Base-by-base conservation (phyloP, 768 basidiomycete species). In the Pisolithus albus region DNA sequence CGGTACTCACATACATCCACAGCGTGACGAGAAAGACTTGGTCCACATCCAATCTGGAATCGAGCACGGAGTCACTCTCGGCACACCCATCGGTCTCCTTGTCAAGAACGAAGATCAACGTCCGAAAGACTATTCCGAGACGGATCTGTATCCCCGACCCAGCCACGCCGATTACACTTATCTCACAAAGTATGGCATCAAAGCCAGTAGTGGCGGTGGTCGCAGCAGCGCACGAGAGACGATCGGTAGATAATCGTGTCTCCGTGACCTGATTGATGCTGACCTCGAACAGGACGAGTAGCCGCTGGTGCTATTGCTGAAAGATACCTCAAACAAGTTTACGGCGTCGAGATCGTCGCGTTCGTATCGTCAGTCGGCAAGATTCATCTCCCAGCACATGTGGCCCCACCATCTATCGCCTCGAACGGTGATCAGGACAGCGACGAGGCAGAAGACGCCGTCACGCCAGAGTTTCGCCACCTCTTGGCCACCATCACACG, bases 111-210 rank as follows among this genome's bases (percentile, higher is more conserved):
- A 98, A 72, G 96, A 99, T 67, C 96, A 99, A 65, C 79, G 96
- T 26, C 96, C 96, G 18, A 89, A 97, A 63, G 96, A 99, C 70
- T 99, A 99, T 71, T 85, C 93, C 57, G 96, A 98, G 75, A 98
- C 96, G 0, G 96, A 99, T 65, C 73, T 93, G 49, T 99, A 92
- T 75, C 96, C 96, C 30, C 86, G 96, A 19, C 96, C 96, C 26
- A 92, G 88, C 57, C 96, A 99, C 62, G 96, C 96, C 11, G 96
- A 99, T 68, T 96, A 87, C 68, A 99, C 96, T 15, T 99, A 99
- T 70, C 82, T 98, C 52, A 84, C 92, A 60, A 99, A 99, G 62
- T 99, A 98, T 65, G 93, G 93, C 28, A 70, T 98, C 68, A 98
- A 98, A 75, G 96, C 96, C 0, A 92, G 90, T 76, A 91, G 88